Evolutionary conservation across 768 basidiomycete genomes (phyloP), one percentile per base, ranked within the genome.

Genomic region (Tephrocybe sp.): DNA sequence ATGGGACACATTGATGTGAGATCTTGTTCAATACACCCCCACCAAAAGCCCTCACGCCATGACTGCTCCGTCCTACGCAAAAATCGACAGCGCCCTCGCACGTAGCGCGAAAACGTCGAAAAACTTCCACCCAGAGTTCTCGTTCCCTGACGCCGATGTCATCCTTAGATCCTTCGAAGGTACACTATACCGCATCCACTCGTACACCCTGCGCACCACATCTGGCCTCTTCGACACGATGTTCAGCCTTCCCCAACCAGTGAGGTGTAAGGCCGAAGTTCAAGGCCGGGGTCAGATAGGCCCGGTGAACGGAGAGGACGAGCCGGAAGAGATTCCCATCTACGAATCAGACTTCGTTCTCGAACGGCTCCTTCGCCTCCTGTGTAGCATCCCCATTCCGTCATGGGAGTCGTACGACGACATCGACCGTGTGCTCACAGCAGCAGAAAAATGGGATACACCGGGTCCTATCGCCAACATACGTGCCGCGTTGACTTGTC

Each of bases 391-490:
- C 9, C 67, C 76, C 0, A 70, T 82, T 11, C 70, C 74, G 2
- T 64, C 67, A 4, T 75, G 79, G 58, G 67, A 69, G 30, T 76
- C 78, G 3, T 78, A 77, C 54, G 79, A 82, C 53, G 64, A 65
- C 12, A 64, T 84, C 31, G 82, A 83, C 45, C 68, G 73, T 8
- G 70, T 89, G 5, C 64, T 88, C 24, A 72, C 68, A 34, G 73
- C 83, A 1, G 83, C 85, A 2, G 84, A 88, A 57, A 86, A 84
- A 59, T 89, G 87, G 75, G 84, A 86, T 40, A 81, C 83, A 60
- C 80, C 78, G 0, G 84, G 84, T 0, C 80, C 83, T 3, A 67
- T 74, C 31, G 76, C 81, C 9, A 71, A 73, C 56, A 73, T 87
- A 49, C 80, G 83, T 44, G 72, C 76, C 18, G 73, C 77, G 1